Evolutionary conservation across 306 rosid genomes (phyloP).

Genomic region (Alnus rubra): DNA sequence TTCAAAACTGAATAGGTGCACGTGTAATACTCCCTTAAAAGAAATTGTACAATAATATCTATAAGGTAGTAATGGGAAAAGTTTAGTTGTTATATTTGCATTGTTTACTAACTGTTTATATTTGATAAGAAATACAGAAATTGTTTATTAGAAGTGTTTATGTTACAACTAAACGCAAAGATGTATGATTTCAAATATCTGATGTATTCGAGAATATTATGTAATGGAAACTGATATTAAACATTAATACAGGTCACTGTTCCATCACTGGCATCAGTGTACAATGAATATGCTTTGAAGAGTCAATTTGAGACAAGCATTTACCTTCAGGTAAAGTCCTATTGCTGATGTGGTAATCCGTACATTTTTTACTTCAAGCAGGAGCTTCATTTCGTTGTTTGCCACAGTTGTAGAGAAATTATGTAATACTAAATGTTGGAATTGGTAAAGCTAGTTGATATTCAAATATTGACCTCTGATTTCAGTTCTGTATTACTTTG

Average conservation of each 20-base stretch:
- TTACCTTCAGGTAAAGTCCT: conserved; percentile 82
- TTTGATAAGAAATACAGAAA: neutral
- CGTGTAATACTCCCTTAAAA: neutral
- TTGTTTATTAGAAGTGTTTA: neutral
- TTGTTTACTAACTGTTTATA: neutral
- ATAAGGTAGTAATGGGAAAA: neutral
- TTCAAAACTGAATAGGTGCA: neutral
- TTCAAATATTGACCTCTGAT: neutral
- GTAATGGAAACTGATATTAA: conserved; percentile 16
- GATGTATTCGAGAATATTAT: neutral
- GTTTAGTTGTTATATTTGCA: neutral
- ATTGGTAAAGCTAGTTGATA: neutral
- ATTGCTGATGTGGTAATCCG: neutral
- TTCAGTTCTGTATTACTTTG: conserved; percentile 1
- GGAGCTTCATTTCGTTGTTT: neutral
- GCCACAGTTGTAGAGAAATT: neutral
- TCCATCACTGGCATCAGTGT: conserved; percentile 96
- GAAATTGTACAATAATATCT: neutral
- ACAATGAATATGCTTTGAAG: conserved; percentile 97
- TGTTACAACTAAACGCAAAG: neutral
- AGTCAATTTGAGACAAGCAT: conserved; percentile 99
- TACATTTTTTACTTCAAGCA: neutral
- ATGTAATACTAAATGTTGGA: neutral
- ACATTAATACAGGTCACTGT: conserved; percentile 74
- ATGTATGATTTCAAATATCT: neutral